Percentiles rank a stretch among this genome's conserved stretches.
Conservation (phyloP, 345 rosid genomes). For the Crucihimalaya himalaica region DNA sequence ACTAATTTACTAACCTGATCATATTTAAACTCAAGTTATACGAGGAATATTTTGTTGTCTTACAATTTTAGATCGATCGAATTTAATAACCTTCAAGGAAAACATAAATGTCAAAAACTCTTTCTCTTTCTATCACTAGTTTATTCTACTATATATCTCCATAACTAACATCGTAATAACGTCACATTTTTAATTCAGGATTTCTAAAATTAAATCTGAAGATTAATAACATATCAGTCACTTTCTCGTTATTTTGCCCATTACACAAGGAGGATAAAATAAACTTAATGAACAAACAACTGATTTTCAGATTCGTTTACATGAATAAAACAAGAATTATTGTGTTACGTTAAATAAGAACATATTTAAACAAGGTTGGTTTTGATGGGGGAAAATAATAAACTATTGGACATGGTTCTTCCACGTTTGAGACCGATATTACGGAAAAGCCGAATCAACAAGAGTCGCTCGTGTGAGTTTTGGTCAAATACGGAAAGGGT, state of each 20-base stretch:
- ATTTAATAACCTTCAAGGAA: background rate
- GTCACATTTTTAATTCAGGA: background rate
- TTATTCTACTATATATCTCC: no score
- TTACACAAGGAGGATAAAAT: no score
- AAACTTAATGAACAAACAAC: background rate
- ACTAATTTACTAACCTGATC: background rate
- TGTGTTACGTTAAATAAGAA: background rate
- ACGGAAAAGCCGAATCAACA: background rate
- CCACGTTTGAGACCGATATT: conserved; percentile 6
- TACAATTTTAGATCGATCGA: conserved; percentile 4
- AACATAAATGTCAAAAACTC: background rate
- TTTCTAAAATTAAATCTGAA: no score
- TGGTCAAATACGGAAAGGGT: background rate
- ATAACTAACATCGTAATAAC: no score
- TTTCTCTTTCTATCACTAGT: background rate
- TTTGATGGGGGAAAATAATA: background rate
- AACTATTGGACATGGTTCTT: background rate
- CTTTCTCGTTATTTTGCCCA: no score
- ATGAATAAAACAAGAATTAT: background rate
- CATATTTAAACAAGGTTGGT: background rate
- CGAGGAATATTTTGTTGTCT: conserved; percentile 10
- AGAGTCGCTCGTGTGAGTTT: conserved; percentile 24
- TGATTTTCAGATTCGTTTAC: background rate
- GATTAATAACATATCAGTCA: no score
- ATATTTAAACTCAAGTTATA: background rate